A percentile compares a stretch with the other conserved stretches of the same genome.
These are phyloP conservation scores for Trapa bicornis DNA, from an alignment of 345 rosid species.

Conservation along the genomic window DNA sequence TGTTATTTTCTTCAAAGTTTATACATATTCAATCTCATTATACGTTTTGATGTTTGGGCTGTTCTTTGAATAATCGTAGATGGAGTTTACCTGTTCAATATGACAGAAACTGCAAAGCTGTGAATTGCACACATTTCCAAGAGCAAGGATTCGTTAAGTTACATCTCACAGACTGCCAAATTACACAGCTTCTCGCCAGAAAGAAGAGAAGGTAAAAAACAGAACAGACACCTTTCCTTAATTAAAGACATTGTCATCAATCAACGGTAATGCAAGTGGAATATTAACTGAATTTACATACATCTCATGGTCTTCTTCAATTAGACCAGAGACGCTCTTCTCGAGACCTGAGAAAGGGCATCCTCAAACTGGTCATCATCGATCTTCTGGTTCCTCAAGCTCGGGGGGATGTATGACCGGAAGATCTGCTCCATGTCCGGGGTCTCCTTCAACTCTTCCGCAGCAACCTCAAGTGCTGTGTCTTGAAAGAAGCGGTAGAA, in stretches of 20 bases:
- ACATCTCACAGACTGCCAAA: neutral
- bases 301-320: neutral
- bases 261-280: neutral
- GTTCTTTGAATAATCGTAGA: too few relatives aligned
- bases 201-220: neutral
- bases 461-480: slow-evolving; percentile 62
- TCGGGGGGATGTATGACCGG: slow-evolving; percentile 43
- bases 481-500: slow-evolving; percentile 49
- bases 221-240: neutral
- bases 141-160: too few relatives aligned
- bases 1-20: too few relatives aligned
- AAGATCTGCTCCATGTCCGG: slow-evolving; percentile 49
- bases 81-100: too few relatives aligned
- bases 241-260: neutral
- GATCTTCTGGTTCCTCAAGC: slow-evolving; percentile 55
- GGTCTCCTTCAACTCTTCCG: slow-evolving; percentile 45
- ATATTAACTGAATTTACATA: neutral
- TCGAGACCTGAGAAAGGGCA: slow-evolving; percentile 43
- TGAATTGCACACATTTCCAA: too few relatives aligned
- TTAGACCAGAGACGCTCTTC: slow-evolving; percentile 25
- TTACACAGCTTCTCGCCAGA: neutral
- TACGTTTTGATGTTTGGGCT: too few relatives aligned
- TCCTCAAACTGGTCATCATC: slow-evolving; percentile 54
- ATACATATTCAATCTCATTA: too few relatives aligned
- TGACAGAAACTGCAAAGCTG: too few relatives aligned